Conservation (phyloP, 768 basidiomycete genomes). For the Kwoniella shandongensis region DNA sequence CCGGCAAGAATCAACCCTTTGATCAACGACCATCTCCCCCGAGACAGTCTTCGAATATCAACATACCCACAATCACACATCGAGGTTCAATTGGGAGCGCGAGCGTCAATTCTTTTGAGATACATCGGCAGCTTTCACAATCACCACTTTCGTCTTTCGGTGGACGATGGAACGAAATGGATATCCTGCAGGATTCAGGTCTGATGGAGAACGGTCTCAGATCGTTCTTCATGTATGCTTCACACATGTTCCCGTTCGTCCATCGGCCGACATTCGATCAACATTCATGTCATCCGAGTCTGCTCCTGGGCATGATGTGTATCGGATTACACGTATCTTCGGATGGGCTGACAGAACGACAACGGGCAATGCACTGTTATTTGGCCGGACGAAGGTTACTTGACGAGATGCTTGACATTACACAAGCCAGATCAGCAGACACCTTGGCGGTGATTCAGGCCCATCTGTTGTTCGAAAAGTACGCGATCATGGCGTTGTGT, state of each 20-base stretch:
- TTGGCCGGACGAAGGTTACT: slow-evolving; percentile 9
- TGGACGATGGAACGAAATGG: too few species aligned
- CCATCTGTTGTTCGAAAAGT: slow-evolving; percentile 25
- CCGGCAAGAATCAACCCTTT: too few species aligned
- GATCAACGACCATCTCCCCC: too few species aligned
- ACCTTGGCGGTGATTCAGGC: slow-evolving; percentile 23
- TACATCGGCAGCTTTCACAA: too few species aligned
- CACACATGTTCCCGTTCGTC: slow-evolving; percentile 32
- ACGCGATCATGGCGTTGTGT: slow-evolving; percentile 22
- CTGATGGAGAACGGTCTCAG: too few species aligned
- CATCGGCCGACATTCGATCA: slow-evolving; percentile 34
- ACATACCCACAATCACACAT: too few species aligned
- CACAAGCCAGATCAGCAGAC: background rate
- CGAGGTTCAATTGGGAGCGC: too few species aligned
- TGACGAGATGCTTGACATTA: background rate
- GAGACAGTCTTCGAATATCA: too few species aligned
- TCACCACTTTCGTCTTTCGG: too few species aligned
- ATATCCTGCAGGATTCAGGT: too few species aligned
- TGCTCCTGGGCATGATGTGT: slow-evolving; percentile 24
- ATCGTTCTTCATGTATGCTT: too few species aligned
- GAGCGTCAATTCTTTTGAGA: too few species aligned
- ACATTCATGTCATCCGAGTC: slow-evolving; percentile 1
- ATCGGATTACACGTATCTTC: slow-evolving; percentile 26
- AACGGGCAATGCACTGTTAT: slow-evolving; percentile 20
- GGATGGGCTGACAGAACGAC: slow-evolving; percentile 6